Evolutionary conservation across 2,329 filamentous ascomycete species (phyloP).

Genomic region (Botryosphaeria agaves): DNA sequence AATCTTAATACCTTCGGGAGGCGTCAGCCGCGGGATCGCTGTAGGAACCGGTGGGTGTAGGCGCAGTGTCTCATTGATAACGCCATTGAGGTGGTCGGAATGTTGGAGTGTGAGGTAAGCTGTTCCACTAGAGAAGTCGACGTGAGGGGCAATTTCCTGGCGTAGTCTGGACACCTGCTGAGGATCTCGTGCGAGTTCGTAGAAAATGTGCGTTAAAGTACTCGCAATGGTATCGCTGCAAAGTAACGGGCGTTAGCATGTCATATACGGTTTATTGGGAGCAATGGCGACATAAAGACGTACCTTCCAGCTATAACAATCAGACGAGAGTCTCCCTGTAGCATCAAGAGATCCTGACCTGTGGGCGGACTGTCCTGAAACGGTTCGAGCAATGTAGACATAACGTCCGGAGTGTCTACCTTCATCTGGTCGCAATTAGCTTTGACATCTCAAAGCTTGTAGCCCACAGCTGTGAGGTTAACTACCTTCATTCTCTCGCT

Average conservation of each 20-base stretch:
- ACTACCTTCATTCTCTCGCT: slow-evolving; percentile 1
- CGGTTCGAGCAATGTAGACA: not conserved
- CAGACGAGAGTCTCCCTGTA: slow-evolving; percentile 6
- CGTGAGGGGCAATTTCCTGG: not conserved
- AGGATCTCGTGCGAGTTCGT: slow-evolving; percentile 18
- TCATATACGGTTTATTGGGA: too few species aligned
- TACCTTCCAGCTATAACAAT: slow-evolving; percentile 17
- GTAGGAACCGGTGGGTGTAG: slow-evolving; percentile 22
- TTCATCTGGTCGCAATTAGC: too few species aligned
- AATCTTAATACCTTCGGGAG: slow-evolving; percentile 18
- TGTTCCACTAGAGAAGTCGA: slow-evolving; percentile 2
- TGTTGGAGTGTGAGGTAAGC: slow-evolving; percentile 1
- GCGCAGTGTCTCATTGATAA: slow-evolving; percentile 27
- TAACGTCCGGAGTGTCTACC: slow-evolving; percentile 1
- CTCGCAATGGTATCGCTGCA: slow-evolving; percentile 24
- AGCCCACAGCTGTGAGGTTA: not conserved
- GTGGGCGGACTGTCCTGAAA: not conserved
- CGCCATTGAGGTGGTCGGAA: slow-evolving; percentile 16
- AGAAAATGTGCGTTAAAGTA: slow-evolving; percentile 23
- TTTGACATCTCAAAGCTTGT: too few species aligned
- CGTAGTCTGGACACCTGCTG: slow-evolving; percentile 4
- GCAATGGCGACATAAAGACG: too few species aligned
- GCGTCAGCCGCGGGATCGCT: slow-evolving; percentile 18
- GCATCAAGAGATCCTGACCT: not conserved
- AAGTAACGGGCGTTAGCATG: not conserved